phyloP scores from a whole-genome alignment of 2,329 filamentous ascomycete genomes.

The Ascosphaera apis region DNA sequence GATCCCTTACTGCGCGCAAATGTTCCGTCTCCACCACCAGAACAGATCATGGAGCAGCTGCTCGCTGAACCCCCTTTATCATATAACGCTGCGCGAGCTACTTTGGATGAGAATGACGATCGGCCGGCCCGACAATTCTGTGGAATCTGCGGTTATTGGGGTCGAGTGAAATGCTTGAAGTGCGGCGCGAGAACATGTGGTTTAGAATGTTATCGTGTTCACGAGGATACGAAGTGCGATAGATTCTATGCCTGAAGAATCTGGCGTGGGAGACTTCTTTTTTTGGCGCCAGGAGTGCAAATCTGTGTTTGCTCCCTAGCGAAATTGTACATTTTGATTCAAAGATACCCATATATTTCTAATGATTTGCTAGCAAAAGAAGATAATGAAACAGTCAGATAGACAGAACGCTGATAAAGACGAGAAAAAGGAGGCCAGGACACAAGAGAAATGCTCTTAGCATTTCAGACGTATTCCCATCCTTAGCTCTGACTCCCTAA shows the following conservation, averaged over 20 bases:
- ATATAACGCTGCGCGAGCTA: constrained; percentile 23
- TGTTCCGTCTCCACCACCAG: constrained; percentile 20
- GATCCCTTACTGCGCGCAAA: constrained; percentile 21
- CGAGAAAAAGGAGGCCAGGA: background rate
- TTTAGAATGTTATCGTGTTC: constrained; percentile 23
- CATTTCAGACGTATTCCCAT: constrained; percentile 68
- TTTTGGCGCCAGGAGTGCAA: no score
- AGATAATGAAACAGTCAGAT: background rate
- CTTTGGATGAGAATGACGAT: constrained; percentile 10
- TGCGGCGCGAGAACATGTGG: constrained; percentile 25
- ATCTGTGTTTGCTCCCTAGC: no score
- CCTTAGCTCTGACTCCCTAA: constrained; percentile 62
- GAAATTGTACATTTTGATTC: background rate
- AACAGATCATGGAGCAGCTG: constrained; percentile 22
- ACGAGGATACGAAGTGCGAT: constrained; percentile 25
- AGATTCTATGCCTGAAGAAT: constrained; percentile 13
- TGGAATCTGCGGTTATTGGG: constrained; percentile 28
- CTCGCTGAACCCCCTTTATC: constrained; percentile 23
- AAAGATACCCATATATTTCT: background rate
- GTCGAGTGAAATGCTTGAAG: constrained; percentile 24
- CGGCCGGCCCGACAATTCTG: constrained; percentile 21
- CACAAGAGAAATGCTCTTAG: constrained; percentile 15
- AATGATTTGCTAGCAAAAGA: background rate
- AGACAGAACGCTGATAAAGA: background rate
- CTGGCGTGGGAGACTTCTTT: background rate